Base-by-base conservation (phyloP, 345 rosid species). In the Arabidopsis suecica region DNA sequence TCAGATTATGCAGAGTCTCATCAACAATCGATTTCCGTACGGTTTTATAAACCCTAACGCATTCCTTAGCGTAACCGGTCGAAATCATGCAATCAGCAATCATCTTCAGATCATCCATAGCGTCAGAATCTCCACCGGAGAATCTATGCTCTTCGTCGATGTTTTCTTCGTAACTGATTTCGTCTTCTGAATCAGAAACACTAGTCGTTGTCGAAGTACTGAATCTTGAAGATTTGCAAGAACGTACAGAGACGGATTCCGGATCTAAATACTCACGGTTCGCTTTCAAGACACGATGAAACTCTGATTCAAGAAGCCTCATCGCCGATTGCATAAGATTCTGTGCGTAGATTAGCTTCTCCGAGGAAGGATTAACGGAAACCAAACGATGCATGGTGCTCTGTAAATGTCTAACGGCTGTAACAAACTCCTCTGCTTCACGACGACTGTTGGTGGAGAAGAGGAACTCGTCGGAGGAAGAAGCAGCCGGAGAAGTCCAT, bases 61-160 rank as follows among this genome's bases (percentile, higher is more conserved):
- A 95, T 75, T 95, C 99, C 61, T 86, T 86, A 2, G 85, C 85
- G 49, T 88, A 95, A 5, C 99, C 99, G 0, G 92, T 72, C 1
- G 81, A 69, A 20, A 95, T 88, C 99, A 95, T 95, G 65, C 99
- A 90, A 38, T 95, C 97, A 0, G 97, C 97, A 1, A 95, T 89
- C 60, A 86, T 81, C 62, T 78, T 86, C 61, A 95, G 78, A 72
- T 92, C 92, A 36, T 86, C 79, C 94, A 95, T 91, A 0, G 81
- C 81, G 78, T 72, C 78, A 0, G 69, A 1, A 36, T 78, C 58
- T 70, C 91, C 50, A 13, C 69, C 48, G 81, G 79, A 53, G 84
- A 83, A 78, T 72, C 58, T 44, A 36, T 72, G 77, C 5, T 75
- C 88, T 1, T 83, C 89, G 0, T 83, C 89, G 0, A 75, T 76